A percentile compares a stretch with the other conserved stretches of the same genome.
These are phyloP conservation scores for Chaetomium cochliodes DNA, from an alignment of 495 filamentous ascomycete genomes.

Conservation along the genomic window DNA sequence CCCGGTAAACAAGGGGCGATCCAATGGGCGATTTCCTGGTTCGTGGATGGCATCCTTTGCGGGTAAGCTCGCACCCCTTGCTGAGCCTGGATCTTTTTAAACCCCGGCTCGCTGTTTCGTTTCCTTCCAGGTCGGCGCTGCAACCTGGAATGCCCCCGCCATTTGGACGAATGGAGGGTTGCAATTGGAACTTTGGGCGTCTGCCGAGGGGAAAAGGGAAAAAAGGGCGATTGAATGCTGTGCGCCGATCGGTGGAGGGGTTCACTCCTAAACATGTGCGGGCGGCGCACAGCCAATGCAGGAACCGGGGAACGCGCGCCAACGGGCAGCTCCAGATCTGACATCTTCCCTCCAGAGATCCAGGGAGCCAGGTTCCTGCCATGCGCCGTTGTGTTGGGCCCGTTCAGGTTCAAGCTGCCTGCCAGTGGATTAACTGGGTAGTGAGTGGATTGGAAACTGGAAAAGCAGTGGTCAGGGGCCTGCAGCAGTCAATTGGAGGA, in stretches of 20 bases:
- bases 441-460: neutral
- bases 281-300: conserved; percentile 9
- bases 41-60: conserved; percentile 1
- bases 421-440: too few relatives aligned
- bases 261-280: conserved; percentile 1
- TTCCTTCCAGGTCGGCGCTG: neutral
- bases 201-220: conserved; percentile 11
- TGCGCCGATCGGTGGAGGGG: conserved; percentile 5
- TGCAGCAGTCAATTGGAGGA: conserved; percentile 16
- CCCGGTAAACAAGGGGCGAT: neutral
- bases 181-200: conserved; percentile 7
- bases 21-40: conserved; percentile 13
- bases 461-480: conserved; percentile 14
- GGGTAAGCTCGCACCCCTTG: conserved; percentile 6
- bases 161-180: conserved; percentile 1
- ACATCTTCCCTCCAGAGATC: neutral
- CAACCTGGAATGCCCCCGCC: conserved; percentile 1
- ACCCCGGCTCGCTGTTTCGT: neutral
- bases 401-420: neutral
- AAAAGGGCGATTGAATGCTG: neutral
- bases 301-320: neutral
- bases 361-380: conserved; percentile 5
- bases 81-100: neutral
- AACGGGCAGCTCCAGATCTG: neutral
- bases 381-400: neutral